Percentiles rank a stretch among this genome's conserved stretches.
Conservation (phyloP, 2,329 filamentous ascomycete species). For the Eurotiales sp. region DNA sequence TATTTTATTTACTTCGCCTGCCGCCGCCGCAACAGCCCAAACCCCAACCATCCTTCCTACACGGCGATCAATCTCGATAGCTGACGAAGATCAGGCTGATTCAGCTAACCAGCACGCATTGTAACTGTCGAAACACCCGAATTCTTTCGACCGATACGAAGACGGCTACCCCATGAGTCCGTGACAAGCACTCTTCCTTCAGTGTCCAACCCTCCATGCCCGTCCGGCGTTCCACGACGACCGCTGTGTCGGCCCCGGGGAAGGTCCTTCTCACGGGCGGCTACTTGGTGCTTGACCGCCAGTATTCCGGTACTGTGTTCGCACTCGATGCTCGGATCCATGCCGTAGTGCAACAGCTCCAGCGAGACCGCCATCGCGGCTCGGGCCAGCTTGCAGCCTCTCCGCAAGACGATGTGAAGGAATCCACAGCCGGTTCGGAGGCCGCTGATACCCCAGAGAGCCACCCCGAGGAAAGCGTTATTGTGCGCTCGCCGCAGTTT, state of each 20-base stretch:
- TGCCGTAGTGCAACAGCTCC: conserved; percentile 54
- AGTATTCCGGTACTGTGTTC: conserved; percentile 71
- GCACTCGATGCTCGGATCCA: conserved; percentile 63
- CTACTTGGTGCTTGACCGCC: conserved; percentile 87
- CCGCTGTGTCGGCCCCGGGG: conserved; percentile 82
- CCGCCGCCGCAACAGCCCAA: too few species aligned
- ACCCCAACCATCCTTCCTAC: too few species aligned
- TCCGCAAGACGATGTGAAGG: conserved; percentile 12
- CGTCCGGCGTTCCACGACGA: conserved; percentile 18
- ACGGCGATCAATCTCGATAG: too few species aligned
- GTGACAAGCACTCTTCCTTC: neutral
- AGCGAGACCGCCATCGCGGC: conserved; percentile 25
- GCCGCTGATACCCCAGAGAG: conserved; percentile 56
- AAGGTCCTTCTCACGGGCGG: conserved; percentile 94
- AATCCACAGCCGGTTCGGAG: conserved; percentile 14
- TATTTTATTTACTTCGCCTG: too few species aligned
- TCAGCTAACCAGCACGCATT: too few species aligned
- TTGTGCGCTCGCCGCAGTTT: conserved; percentile 91
- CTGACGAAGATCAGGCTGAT: too few species aligned
- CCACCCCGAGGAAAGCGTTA: conserved; percentile 60
- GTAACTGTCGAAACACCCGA: too few species aligned
- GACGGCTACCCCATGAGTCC: neutral
- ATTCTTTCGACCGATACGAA: too few species aligned
- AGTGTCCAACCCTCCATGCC: conserved; percentile 4
- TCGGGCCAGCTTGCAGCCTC: conserved; percentile 3